Conservation (phyloP, 2,329 filamentous ascomycete genomes). For the Thielaviopsis euricoi region DNA sequence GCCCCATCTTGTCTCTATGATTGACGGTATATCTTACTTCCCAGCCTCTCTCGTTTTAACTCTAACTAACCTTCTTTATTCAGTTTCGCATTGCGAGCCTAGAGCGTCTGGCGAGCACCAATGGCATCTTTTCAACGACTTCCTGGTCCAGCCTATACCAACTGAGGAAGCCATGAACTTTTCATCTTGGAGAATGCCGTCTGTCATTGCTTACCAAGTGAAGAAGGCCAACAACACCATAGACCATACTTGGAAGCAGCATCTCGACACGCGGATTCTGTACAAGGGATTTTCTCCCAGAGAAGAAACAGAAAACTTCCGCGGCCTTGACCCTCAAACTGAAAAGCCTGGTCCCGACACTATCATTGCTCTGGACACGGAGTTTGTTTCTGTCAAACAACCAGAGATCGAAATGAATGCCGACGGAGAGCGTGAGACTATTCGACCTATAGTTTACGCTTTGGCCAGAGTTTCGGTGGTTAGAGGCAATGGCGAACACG, state of each 20-base stretch:
- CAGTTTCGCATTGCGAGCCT: constrained; percentile 10
- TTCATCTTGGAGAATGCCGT: constrained; percentile 81
- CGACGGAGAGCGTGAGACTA: constrained; percentile 80
- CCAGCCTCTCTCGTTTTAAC: background rate
- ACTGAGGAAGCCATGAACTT: constrained; percentile 79
- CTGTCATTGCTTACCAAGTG: constrained; percentile 71
- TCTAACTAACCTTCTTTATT: background rate
- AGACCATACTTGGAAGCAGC: constrained; percentile 72
- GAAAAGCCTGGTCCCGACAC: constrained; percentile 57
- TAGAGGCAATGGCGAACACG: constrained; percentile 58
- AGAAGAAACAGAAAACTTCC: constrained; percentile 35
- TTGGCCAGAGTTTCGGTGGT: constrained; percentile 87
- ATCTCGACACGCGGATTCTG: constrained; percentile 68
- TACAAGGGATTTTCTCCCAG: constrained; percentile 44
- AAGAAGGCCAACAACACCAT: constrained; percentile 68
- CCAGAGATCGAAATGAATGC: constrained; percentile 95
- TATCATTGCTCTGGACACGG: constrained; percentile 81
- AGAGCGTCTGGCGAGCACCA: constrained; percentile 43
- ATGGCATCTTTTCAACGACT: constrained; percentile 98
- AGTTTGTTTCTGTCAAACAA: constrained; percentile 85
- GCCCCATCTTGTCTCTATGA: constrained; percentile 76
- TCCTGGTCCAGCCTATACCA: constrained; percentile 61
- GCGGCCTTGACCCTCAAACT: constrained; percentile 33
- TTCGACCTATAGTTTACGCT: constrained; percentile 77
- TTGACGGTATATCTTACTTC: constrained; percentile 47